Evolutionary conservation across 1,284 basidiomycete genomes (phyloP).

Genomic region (Marasmius tenuissimus): DNA sequence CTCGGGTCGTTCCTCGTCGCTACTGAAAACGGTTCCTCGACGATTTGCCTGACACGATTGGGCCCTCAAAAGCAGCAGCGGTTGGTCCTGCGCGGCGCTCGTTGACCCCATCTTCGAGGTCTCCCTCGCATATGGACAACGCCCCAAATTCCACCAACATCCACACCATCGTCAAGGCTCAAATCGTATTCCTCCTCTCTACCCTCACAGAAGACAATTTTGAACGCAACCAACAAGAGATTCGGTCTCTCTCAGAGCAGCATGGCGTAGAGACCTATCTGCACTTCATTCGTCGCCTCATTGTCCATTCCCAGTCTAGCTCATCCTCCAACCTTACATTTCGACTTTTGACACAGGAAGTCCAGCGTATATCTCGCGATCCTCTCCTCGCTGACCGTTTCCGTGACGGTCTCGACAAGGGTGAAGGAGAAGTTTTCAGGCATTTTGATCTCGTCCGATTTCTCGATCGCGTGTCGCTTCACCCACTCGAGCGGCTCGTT

Average conservation of each 20-base stretch:
- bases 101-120: constrained; percentile 69
- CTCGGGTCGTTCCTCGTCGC: not conserved
- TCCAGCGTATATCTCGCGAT: constrained; percentile 82
- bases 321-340: constrained; percentile 74
- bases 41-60: constrained; percentile 13
- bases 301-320: constrained; percentile 79
- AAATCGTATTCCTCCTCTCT: constrained; percentile 92
- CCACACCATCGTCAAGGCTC: constrained; percentile 81
- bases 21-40: not conserved
- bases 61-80: constrained; percentile 70
- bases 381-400: constrained; percentile 85
- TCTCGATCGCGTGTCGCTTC: constrained; percentile 72
- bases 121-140: constrained; percentile 63
- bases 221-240: constrained; percentile 87
- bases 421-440: constrained; percentile 77
- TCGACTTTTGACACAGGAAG: constrained; percentile 83
- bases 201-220: constrained; percentile 95
- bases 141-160: constrained; percentile 52
- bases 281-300: constrained; percentile 92
- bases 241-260: constrained; percentile 88
- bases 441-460: constrained; percentile 81
- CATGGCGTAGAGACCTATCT: constrained; percentile 95
- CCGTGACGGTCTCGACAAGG: constrained; percentile 82
- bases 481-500: constrained; percentile 78
- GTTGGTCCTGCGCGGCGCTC: constrained; percentile 73